Base-by-base conservation (phyloP, 2,329 filamentous ascomycete genomes). In the Fusarium sp. region DNA sequence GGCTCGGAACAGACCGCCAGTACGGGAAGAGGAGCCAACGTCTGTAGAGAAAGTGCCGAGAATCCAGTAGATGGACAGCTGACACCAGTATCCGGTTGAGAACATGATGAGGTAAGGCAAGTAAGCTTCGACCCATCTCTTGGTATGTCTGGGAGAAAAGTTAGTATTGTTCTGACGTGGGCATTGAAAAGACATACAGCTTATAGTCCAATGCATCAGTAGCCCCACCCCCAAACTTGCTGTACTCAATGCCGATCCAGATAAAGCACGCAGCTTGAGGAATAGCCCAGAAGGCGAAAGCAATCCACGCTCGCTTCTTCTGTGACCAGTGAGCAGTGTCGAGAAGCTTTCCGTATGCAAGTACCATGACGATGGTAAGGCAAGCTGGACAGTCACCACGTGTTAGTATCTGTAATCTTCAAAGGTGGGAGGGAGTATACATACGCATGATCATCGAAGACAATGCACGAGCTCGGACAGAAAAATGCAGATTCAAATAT, bases 281-380 rank as follows among this genome's bases (percentile, higher is more conserved):
- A 16, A 59, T 25, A 3, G 55, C 0, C 57, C 57, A 59, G 8
- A 41, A 56, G 10, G 11, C n/a, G 5, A 59, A 45, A 2, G 40
- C 43, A 4, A 59, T 45, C 49, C 57, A 59, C 13, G 57, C 57
- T 45, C 57, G n/a, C 40, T 59, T 56, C 9, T 30, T 20, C 22
- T 59, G 57, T 2, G 49, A 56, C 57, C 49, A 59, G 24, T 41
- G 15, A 3, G 49, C 12, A 2, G 15, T 59, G 22, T 46, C 57
- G 2, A 56, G 13, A 11, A 59, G 24, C 20, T 56, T 45, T 20
- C 57, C 40, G 8, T 18, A 56, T 7, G n/a, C 30, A 5, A 59
- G 7, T 0, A 56, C 57, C 16, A 25, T 12, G 12, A 40, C 7
- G 9, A 56, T 59, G 4, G 29, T 29, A 3, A 59, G n/a, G 9